These are phyloP conservation scores for Pezicula carpinea DNA, from an alignment of 2,329 filamentous ascomycete genomes.

Conservation along the genomic window DNA sequence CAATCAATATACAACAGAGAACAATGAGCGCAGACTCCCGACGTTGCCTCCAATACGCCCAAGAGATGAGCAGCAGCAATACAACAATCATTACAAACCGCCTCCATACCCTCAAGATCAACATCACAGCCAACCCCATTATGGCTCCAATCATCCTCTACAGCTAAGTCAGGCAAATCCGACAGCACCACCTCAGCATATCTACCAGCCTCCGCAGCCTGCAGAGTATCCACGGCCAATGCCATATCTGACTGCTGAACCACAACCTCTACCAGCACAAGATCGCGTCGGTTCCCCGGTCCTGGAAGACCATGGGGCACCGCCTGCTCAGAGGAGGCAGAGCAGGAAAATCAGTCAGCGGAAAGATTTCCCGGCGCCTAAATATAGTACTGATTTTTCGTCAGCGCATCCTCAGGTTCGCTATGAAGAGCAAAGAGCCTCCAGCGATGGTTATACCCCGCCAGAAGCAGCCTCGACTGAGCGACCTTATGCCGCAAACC, in stretches of 20 bases:
- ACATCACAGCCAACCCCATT: not conserved
- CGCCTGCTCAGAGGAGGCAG: conserved; percentile 12
- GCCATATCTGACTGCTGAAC: not conserved
- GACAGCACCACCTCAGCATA: conserved; percentile 1
- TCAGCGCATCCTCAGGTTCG: not conserved
- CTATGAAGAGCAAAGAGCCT: not conserved
- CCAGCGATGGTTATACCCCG: too few relatives aligned
- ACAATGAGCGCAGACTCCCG: too few relatives aligned
- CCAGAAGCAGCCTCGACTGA: not conserved
- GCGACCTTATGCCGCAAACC: not conserved
- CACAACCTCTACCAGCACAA: not conserved
- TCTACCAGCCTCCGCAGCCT: not conserved
- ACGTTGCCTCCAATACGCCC: too few relatives aligned
- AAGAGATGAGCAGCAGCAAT: not conserved
- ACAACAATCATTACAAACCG: not conserved
- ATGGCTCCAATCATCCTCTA: not conserved
- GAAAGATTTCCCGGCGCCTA: conserved; percentile 12
- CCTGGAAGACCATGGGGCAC: conserved; percentile 1
- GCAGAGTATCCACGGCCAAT: not conserved
- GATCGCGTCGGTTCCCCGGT: not conserved
- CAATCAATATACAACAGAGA: too few relatives aligned
- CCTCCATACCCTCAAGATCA: not conserved
- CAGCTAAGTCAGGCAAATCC: conserved; percentile 1
- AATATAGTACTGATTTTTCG: not conserved
- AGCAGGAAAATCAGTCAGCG: conserved; percentile 16